Evolutionary conservation across 1,284 basidiomycete species (phyloP).

Genomic region (Rhodotorula sp.): DNA sequence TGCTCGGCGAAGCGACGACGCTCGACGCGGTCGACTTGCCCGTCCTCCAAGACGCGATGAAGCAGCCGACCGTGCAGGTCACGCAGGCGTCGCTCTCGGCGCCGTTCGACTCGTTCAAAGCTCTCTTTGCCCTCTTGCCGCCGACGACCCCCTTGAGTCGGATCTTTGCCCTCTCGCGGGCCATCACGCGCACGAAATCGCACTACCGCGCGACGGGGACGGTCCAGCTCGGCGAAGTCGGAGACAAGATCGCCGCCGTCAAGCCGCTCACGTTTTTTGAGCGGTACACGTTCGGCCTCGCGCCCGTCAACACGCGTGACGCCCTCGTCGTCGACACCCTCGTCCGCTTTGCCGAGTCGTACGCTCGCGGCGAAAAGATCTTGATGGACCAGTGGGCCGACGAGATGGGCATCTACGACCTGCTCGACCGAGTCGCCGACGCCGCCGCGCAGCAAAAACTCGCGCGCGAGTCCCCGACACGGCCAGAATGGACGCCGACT

Average conservation of each 20-base stretch:
- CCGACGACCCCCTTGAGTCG: slow-evolving; percentile 46
- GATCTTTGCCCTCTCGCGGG: slow-evolving; percentile 55
- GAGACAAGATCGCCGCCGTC: slow-evolving; percentile 52
- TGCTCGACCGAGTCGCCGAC: slow-evolving; percentile 50
- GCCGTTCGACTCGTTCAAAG: slow-evolving; percentile 45
- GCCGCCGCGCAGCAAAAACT: slow-evolving; percentile 1
- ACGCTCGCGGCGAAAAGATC: slow-evolving; percentile 50
- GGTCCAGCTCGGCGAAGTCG: slow-evolving; percentile 49
- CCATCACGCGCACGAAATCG: slow-evolving; percentile 56
- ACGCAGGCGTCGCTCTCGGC: slow-evolving; percentile 53
- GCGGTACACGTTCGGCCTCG: slow-evolving; percentile 37
- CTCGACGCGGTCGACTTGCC: slow-evolving; percentile 66
- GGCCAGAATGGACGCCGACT: not conserved
- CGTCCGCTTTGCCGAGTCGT: slow-evolving; percentile 48
- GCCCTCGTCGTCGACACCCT: slow-evolving; percentile 50
- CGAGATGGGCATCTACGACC: slow-evolving; percentile 52
- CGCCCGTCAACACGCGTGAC: slow-evolving; percentile 55
- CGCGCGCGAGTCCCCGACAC: not conserved
- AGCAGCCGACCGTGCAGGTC: slow-evolving; percentile 53
- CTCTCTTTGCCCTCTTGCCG: slow-evolving; percentile 52
- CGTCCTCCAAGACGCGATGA: slow-evolving; percentile 56
- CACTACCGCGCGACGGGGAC: slow-evolving; percentile 53
- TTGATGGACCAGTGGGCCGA: slow-evolving; percentile 49
- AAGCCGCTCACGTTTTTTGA: slow-evolving; percentile 31
- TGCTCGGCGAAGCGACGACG: slow-evolving; percentile 63